Evolutionary conservation across 768 basidiomycete species (phyloP), one percentile per base, ranked within the genome.

Genomic region (Candolleomyces aberdarensis): DNA sequence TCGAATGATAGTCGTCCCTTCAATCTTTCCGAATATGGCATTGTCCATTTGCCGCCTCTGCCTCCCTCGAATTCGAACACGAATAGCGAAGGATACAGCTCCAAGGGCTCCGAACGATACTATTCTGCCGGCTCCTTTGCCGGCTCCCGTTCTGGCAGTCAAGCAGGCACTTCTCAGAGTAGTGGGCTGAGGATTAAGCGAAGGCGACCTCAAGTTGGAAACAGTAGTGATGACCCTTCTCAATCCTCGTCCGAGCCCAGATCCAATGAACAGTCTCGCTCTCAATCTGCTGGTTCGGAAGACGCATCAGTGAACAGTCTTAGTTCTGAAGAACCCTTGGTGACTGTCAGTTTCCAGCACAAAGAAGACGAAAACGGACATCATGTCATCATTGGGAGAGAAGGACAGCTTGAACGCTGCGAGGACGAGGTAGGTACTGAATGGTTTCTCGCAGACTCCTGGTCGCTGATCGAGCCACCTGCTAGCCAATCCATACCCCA

Each of bases 401-500:
- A 91, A 67, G 91, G 89, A 0, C 76, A 79, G 31, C 66, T 92
- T 20, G 71, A 79, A 49, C 77, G 75, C 58, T 93, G 91, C 65
- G 91, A 93, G 70, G 91, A 93, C 67, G 91, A 93, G 81, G 88
- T 85, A 47, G 19, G 60, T 52, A 51, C 62, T 48, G 3, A n/a
- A 39, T 60, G 20, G 57, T n/a, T 32, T 52, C 39, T 57, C 17
- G 39, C 29, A 19, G 10, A 46, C 26, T 26, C 26, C 26, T 17
- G 3, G 22, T 36, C 49, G 14, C 19, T 59, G 14, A 36, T 57
- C 26, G 26, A 26, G 22, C 47, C 43, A 5, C 26, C 32, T 22
- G 40, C 7, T 57, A 89, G 87, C 92, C 92, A 0, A 94, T 94
- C 52, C 84, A 86, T 0, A 85, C 87, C 0, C 92, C 91, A 13